These are phyloP conservation scores for Suillus lakei DNA, from an alignment of 768 basidiomycete species.

Conservation along the genomic window DNA sequence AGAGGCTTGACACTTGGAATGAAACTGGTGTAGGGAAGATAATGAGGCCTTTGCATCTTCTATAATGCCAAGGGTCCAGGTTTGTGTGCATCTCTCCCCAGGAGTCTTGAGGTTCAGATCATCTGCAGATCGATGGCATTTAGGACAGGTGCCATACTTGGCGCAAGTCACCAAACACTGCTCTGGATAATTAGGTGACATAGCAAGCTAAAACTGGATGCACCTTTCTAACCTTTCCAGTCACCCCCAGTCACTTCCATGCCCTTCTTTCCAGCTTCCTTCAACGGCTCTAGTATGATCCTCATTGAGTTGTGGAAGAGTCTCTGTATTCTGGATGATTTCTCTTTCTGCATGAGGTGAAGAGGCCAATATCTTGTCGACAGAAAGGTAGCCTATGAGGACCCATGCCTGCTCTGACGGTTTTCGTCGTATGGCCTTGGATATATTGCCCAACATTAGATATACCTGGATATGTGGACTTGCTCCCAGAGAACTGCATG, in stretches of 20 bases:
- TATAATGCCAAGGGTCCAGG: neutral
- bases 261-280: neutral
- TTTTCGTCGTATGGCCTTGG: neutral
- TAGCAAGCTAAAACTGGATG: constrained; percentile 1
- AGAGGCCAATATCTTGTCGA: too few relatives aligned
- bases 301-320: constrained; percentile 4
- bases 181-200: neutral
- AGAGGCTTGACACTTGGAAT: neutral
- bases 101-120: neutral
- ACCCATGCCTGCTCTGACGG: neutral
- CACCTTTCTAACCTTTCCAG: neutral
- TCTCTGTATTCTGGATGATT: neutral
- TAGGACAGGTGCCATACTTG: constrained; percentile 4
- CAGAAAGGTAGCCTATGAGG: neutral
- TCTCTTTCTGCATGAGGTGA: neutral
- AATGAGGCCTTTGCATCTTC: neutral
- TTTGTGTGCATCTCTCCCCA: neutral
- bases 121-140: constrained; percentile 3
- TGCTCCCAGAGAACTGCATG: neutral
- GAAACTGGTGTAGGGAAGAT: too few relatives aligned
- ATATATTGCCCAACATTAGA: neutral
- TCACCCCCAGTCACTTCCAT: constrained; percentile 4
- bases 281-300: constrained; percentile 2
- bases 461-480: neutral
- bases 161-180: constrained; percentile 4